phyloP scores from a whole-genome alignment of 805 yeast species.

The Metschnikowia orientalis region DNA sequence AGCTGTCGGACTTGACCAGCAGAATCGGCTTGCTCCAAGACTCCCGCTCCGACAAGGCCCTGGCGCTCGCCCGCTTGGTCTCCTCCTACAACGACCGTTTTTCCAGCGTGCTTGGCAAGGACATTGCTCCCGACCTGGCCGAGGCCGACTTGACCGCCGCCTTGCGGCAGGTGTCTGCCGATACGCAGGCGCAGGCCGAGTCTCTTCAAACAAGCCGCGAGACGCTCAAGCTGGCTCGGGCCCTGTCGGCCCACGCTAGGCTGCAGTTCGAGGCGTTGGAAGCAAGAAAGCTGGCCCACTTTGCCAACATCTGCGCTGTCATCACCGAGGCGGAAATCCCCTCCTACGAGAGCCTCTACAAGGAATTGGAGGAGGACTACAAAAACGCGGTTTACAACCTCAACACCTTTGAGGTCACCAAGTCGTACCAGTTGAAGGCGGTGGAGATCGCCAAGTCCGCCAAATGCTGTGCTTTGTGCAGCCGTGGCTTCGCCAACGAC shows the following conservation, averaged over 20 bases:
- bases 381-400: slow-evolving; percentile 58
- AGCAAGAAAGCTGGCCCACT: slow-evolving; percentile 6
- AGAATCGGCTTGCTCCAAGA: slow-evolving; percentile 45
- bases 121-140: slow-evolving; percentile 15
- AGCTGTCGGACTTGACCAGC: slow-evolving; percentile 57
- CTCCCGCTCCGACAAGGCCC: slow-evolving; percentile 28
- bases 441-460: slow-evolving; percentile 53
- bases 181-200: neutral
- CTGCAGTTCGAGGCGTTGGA: slow-evolving; percentile 5
- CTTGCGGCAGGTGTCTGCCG: neutral
- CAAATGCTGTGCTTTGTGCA: slow-evolving; percentile 68
- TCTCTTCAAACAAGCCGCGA: neutral
- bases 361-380: slow-evolving; percentile 59
- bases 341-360: slow-evolving; percentile 47
- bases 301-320: slow-evolving; percentile 20
- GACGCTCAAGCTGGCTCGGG: neutral
- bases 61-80: slow-evolving; percentile 25
- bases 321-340: slow-evolving; percentile 38
- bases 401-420: slow-evolving; percentile 65
- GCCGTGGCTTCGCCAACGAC: slow-evolving; percentile 52
- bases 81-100: slow-evolving; percentile 22
- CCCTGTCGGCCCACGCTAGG: slow-evolving; percentile 1
- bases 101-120: slow-evolving; percentile 13
- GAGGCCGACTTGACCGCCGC: slow-evolving; percentile 10
- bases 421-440: slow-evolving; percentile 67